Percentiles rank a stretch among this genome's conserved stretches.
Conservation (phyloP, 257 asterid genomes). For the Capsicum pubescens region DNA sequence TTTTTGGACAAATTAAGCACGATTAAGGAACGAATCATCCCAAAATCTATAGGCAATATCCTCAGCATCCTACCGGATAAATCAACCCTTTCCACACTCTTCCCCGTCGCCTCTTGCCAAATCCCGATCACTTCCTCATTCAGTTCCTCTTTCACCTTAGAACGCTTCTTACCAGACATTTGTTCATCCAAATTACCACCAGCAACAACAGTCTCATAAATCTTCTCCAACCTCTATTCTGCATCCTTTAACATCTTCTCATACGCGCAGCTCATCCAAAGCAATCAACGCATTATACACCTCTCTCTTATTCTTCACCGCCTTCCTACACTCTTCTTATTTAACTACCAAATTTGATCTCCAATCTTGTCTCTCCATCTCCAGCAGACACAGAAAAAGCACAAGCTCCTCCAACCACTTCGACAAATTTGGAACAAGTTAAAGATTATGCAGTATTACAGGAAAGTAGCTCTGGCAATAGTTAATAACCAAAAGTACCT, state of each 20-base stretch:
- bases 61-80: too few relatives aligned
- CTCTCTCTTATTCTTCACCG: conserved; percentile 51
- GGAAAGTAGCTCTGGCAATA: too few relatives aligned
- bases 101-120: conserved; percentile 67
- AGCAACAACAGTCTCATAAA: conserved; percentile 76
- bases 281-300: conserved; percentile 62
- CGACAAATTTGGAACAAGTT: conserved; percentile 29
- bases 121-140: conserved; percentile 68
- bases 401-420: conserved; percentile 43
- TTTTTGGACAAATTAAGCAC: too few relatives aligned
- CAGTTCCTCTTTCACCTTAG: conserved; percentile 48
- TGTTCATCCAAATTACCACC: conserved; percentile 56
- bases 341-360: conserved; percentile 26
- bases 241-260: conserved; percentile 76
- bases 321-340: conserved; percentile 31
- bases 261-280: conserved; percentile 85
- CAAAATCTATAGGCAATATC: too few relatives aligned
- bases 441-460: too few relatives aligned
- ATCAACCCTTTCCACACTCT: too few relatives aligned
- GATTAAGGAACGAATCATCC: too few relatives aligned
- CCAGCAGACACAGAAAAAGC: conserved; percentile 36
- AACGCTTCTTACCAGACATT: conserved; percentile 38
- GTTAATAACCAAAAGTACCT: too few relatives aligned
- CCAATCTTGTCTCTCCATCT: conserved; percentile 22
- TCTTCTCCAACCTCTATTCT: conserved; percentile 76